These are phyloP conservation scores for Capronia epimyces DNA, from an alignment of 2,329 filamentous ascomycete genomes.

Conservation along the genomic window DNA sequence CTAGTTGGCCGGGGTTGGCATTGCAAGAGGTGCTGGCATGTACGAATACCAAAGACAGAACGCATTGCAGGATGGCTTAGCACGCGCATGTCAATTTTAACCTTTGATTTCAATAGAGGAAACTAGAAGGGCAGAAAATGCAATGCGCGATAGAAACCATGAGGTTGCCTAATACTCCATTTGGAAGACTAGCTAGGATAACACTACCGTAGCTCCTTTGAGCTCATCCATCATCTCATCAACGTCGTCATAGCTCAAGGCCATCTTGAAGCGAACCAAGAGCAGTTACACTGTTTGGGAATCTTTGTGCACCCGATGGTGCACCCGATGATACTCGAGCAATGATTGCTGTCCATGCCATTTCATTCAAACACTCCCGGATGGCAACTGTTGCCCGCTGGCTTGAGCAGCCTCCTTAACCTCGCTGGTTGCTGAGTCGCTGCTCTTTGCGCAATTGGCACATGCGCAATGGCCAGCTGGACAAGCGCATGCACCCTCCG, in stretches of 20 bases:
- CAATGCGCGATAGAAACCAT: background rate
- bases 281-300: background rate
- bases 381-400: constrained; percentile 27
- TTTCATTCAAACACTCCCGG: constrained; percentile 15
- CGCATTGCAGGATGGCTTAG: background rate
- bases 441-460: constrained; percentile 33
- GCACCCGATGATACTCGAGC: too few species aligned
- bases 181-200: background rate
- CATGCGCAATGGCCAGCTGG: constrained; percentile 36
- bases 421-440: constrained; percentile 21
- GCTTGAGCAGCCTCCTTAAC: constrained; percentile 28
- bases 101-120: background rate
- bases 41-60: background rate
- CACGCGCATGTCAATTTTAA: background rate
- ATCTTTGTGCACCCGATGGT: background rate
- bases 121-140: too few species aligned
- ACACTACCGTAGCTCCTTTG: background rate
- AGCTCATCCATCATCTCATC: background rate
- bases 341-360: background rate
- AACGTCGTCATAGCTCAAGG: background rate
- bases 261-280: too few species aligned
- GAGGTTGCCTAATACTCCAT: background rate
- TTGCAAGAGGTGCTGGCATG: too few species aligned
- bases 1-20: background rate
- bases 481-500: constrained; percentile 36